Evolutionary conservation across 1,284 basidiomycete species (phyloP), one percentile per base, ranked within the genome.

Genomic region (Exobasidium cylindrosporum): DNA sequence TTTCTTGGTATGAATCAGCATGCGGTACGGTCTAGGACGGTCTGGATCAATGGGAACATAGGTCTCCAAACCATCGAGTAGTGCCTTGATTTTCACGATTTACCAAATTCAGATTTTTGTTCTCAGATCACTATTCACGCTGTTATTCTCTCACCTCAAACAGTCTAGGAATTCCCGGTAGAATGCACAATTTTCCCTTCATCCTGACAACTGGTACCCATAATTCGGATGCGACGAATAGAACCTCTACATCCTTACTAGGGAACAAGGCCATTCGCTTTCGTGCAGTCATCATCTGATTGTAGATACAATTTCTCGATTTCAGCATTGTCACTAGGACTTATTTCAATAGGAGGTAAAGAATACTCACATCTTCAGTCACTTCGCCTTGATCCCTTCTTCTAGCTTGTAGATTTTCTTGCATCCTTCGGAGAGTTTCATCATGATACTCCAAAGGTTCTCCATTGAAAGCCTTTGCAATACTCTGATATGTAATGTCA

Each of bases 131-230:
- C n/a, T n/a, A n/a, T n/a, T n/a, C n/a, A n/a, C n/a, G n/a, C n/a
- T n/a, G n/a, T n/a, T n/a, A 7, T 40, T 40, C 35, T 40, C 35
- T 40, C 35, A 40, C 35, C 35, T 90, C 87, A 82, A 93, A 95
- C 23, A 95, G 83, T 0, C 84, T 82, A 0, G 92, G 92, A 57
- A 95, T 91, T n/a, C 92, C 92, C 0, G 92, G 92, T 80, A 95
- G 88, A 24, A 95, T 83, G 80, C 90, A 94, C 2, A 95, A 83
- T 82, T 90, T 93, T 17, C 89, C 89, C 66, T 85, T 85, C 7
- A 95, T 83, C 23, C 91, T 84, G 0, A 92, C 86, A 1, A 94
- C 89, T 23, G 92, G 92, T 73, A 94, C 92, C 92, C 92, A 95
- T 21, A 81, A 76, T 29, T 68, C 56, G 7, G 57, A 43, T 1